Evolutionary conservation across 2,329 filamentous ascomycete genomes (phyloP).

Genomic region (Hypoxylon sp.): DNA sequence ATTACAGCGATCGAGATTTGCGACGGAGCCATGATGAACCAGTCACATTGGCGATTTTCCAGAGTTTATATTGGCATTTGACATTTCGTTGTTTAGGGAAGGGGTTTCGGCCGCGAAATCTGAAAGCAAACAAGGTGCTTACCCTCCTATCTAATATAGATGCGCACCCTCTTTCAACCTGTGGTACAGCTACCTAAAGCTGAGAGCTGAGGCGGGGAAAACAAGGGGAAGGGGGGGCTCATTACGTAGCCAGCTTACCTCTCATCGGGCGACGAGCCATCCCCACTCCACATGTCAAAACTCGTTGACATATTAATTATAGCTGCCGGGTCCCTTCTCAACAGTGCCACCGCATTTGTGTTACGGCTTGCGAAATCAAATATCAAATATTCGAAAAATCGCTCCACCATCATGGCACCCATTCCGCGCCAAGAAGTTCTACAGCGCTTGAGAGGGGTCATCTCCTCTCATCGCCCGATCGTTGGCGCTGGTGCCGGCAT

Average conservation of each 20-base stretch:
- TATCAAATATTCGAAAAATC: neutral
- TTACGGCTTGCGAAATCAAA: neutral
- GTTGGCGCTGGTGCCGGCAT: slow-evolving; percentile 80
- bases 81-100: neutral
- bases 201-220: neutral
- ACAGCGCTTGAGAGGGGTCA: slow-evolving; percentile 65
- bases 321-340: neutral
- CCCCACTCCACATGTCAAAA: neutral
- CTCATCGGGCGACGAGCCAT: neutral
- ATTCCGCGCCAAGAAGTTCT: slow-evolving; percentile 71
- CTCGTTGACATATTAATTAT: neutral
- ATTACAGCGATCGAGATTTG: slow-evolving; percentile 61
- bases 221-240: too few species aligned
- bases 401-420: slow-evolving; percentile 66
- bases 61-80: too few species aligned
- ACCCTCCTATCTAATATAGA: neutral
- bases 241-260: neutral
- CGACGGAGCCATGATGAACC: slow-evolving; percentile 34
- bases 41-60: neutral
- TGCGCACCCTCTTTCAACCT: neutral
- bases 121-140: neutral
- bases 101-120: neutral
- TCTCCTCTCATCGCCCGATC: slow-evolving; percentile 70
- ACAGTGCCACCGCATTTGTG: too few species aligned
- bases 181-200: neutral